phyloP scores from a whole-genome alignment of 208 protist genomes.

The Acanthamoeba rhysodes region DNA sequence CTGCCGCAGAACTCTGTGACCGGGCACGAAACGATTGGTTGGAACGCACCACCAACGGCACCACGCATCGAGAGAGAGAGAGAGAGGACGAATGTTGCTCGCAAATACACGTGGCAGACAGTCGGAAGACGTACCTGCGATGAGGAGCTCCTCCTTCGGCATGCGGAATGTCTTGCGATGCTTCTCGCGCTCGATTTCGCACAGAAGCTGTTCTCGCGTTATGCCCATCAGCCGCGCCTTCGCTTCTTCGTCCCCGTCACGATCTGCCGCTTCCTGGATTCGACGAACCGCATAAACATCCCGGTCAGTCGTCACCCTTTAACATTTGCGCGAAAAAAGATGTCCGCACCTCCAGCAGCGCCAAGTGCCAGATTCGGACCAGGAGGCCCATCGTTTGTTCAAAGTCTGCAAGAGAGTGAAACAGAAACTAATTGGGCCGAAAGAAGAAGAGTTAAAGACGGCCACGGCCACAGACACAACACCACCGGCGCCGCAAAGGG shows the following conservation, averaged over 20 bases:
- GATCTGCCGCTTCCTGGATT: slow-evolving; percentile 36
- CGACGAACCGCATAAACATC: not conserved
- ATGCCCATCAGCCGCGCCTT: slow-evolving; percentile 26
- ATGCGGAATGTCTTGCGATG: slow-evolving; percentile 54
- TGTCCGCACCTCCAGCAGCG: slow-evolving; percentile 18
- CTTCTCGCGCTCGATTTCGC: slow-evolving; percentile 58
- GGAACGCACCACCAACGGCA: not conserved
- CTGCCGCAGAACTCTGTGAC: slow-evolving; percentile 41
- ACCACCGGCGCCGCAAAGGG: not conserved
- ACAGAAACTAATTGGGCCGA: slow-evolving; percentile 33
- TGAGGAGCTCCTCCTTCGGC: slow-evolving; percentile 42
- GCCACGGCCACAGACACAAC: too few species aligned
- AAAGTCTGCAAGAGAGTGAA: slow-evolving; percentile 60
- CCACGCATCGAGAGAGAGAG: too few species aligned
- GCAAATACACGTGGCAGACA: not conserved
- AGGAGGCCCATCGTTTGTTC: slow-evolving; percentile 57
- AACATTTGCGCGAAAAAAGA: too few species aligned
- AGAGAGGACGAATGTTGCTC: not conserved
- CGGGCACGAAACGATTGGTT: not conserved
- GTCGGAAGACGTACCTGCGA: slow-evolving; percentile 19
- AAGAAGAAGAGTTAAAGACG: too few species aligned
- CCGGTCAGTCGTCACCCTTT: too few species aligned
- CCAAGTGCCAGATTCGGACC: slow-evolving; percentile 45
- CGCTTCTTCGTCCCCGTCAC: slow-evolving; percentile 44
- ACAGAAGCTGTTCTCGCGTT: slow-evolving; percentile 42